A percentile compares a stretch with the other conserved stretches of the same genome.
Evolutionary conservation across 495 filamentous ascomycete genomes (phyloP).

Genomic region (Diplogelasinospora grovesii): DNA sequence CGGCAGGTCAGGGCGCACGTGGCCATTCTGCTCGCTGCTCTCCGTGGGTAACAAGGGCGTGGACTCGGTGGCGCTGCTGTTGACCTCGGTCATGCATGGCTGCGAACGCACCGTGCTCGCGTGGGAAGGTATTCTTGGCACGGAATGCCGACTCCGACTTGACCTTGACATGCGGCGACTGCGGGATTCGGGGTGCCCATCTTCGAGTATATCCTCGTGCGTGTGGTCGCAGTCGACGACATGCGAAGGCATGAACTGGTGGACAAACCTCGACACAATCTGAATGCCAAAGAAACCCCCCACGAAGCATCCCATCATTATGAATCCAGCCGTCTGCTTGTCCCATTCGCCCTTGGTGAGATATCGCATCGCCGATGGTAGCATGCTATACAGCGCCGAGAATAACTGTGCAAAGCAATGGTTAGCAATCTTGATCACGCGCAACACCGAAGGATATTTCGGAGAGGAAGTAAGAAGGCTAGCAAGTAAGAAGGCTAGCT

Average conservation of each 20-base stretch:
- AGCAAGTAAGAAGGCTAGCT: too few species aligned
- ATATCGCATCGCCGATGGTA: constrained; percentile 75
- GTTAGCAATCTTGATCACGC: constrained; percentile 8
- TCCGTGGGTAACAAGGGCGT: constrained; percentile 22
- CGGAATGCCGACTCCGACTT: constrained; percentile 11
- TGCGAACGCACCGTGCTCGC: constrained; percentile 15
- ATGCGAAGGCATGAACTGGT: constrained; percentile 82
- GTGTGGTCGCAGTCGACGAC: constrained; percentile 88
- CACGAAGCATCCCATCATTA: constrained; percentile 70
- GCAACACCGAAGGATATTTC: too few species aligned
- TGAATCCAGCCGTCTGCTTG: constrained; percentile 59
- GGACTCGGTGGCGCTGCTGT: constrained; percentile 16
- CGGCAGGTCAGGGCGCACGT: constrained; percentile 6
- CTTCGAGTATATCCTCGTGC: constrained; percentile 50
- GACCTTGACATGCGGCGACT: constrained; percentile 17
- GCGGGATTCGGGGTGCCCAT: constrained; percentile 20
- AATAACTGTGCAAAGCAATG: constrained; percentile 67
- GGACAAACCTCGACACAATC: constrained; percentile 68
- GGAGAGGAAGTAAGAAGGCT: too few species aligned
- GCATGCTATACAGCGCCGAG: constrained; percentile 89
- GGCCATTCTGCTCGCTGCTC: constrained; percentile 4
- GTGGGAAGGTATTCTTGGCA: constrained; percentile 21
- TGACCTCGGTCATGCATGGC: constrained; percentile 17
- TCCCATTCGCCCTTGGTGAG: constrained; percentile 61
- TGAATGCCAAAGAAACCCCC: constrained; percentile 80